Conservation (phyloP, 2,329 filamentous ascomycete genomes). For the Harringtonia lauricola region DNA sequence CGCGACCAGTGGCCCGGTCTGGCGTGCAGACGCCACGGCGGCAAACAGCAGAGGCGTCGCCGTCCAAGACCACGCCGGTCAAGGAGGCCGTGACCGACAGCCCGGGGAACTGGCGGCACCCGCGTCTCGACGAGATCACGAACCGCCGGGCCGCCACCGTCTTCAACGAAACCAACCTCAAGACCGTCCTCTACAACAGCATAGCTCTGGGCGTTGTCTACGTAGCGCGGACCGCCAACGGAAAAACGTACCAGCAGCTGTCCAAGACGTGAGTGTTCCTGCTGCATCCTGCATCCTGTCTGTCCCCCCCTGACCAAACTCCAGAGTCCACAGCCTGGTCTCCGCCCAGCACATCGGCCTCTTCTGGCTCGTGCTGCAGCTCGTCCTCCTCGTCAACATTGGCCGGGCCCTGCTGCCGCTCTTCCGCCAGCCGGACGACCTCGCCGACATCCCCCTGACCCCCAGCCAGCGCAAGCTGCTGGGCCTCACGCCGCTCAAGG, state of each 20-base stretch:
- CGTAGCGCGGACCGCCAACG: conserved; percentile 3
- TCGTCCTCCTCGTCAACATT: conserved; percentile 61
- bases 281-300: neutral
- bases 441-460: conserved; percentile 83
- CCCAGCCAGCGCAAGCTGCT: conserved; percentile 78
- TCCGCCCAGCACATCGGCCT: conserved; percentile 27
- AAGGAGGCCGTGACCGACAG: conserved; percentile 28
- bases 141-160: conserved; percentile 65
- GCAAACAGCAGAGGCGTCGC: neutral
- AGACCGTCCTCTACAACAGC: conserved; percentile 57
- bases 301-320: neutral
- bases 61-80: conserved; percentile 10
- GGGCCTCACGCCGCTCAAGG: conserved; percentile 59
- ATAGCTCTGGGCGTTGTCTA: conserved; percentile 21
- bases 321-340: conserved; percentile 21
- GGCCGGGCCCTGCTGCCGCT: conserved; percentile 60
- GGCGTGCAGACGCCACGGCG: conserved; percentile 1
- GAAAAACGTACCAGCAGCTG: conserved; percentile 21
- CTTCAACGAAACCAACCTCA: conserved; percentile 70
- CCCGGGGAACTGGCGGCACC: conserved; percentile 84
- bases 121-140: conserved; percentile 77
- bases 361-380: conserved; percentile 36
- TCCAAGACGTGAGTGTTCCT: conserved; percentile 23
- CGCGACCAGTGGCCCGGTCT: neutral
- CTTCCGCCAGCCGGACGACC: conserved; percentile 59